Percentiles rank a stretch among this genome's conserved stretches.
These are phyloP conservation scores for Acacia melanoxylon DNA, from an alignment of 306 rosid genomes.

Conservation along the genomic window DNA sequence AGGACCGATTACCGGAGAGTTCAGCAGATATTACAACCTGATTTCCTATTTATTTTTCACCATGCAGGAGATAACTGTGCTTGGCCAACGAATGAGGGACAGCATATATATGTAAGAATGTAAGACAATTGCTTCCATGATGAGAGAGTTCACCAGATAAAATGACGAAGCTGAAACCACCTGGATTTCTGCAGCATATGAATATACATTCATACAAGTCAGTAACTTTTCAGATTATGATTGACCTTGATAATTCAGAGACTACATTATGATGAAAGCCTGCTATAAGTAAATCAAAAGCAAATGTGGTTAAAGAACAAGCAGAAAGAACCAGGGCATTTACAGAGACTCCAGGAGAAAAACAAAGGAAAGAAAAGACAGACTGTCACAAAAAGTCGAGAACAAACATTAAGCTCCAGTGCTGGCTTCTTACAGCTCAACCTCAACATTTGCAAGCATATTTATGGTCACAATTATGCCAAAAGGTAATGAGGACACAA, in stretches of 20 bases:
- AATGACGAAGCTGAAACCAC: conserved; percentile 23
- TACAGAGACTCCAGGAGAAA: neutral
- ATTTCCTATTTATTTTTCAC: conserved; percentile 18
- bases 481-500: neutral
- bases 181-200: conserved; percentile 17
- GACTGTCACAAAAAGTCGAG: neutral
- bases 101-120: neutral
- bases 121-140: conserved; percentile 4
- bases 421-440: neutral
- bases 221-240: conserved; percentile 7
- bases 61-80: neutral
- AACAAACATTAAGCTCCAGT: neutral
- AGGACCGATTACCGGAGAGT: neutral
- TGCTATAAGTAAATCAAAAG: neutral
- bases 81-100: conserved; percentile 1
- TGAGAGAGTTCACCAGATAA: neutral
- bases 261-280: neutral
- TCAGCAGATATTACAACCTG: conserved; percentile 10
- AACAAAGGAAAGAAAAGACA: neutral
- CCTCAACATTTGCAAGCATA: neutral
- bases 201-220: conserved; percentile 23
- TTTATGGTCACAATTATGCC: neutral
- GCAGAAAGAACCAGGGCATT: neutral
- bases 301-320: neutral
- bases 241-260: neutral